Base-by-base conservation (phyloP, 139 green algal genomes). In the Trebouxia sp. region DNA sequence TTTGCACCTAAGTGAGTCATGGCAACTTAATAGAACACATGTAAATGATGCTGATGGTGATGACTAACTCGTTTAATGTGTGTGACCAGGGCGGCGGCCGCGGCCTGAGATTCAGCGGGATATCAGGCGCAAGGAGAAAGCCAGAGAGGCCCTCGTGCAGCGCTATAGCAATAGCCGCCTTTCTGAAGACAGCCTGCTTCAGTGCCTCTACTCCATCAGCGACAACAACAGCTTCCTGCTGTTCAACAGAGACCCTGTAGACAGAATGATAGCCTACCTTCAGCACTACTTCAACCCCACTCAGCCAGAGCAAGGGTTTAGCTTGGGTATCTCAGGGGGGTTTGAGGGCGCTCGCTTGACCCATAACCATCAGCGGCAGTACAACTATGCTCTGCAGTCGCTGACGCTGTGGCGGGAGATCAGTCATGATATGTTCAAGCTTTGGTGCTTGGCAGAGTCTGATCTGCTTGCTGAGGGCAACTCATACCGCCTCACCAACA, bases 141-240 rank as follows among this genome's bases (percentile, higher is more conserved):
- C 95, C 11, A 84, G 94, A 45, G 45, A 79, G 20, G 9, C 30
- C 4, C 72, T 79, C 11, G 43, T 62, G 42, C 43, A 79, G 76
- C 74, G 48, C 6, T 77, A 83, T 28, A 72, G 37, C 28, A 83
- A 22, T 32, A 39, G 22, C 30, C 24, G 28, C 28, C 81, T 89
- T 26, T 79, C 17, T 11, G 78, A 91, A 62, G 92, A 98, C 17
- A 90, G 96, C 12, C 87, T 99, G 42, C 86, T 97, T 76, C 82
- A 76, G 37, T 94, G 89, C 85, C 84, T 99, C 20, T 98, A 98
- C 91, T 94, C 87, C 78, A 92, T 98, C 70, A 83, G 80, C 30
- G 96, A 99, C 89, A 97, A 98, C 90, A 97, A 98, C 90, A 87
- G 85, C 28, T 98, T 92, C 90, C 90, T 98, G 80, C 82, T 94